Evolutionary conservation across 1,284 basidiomycete species (phyloP).

Genomic region (Schizophyllum commune): DNA sequence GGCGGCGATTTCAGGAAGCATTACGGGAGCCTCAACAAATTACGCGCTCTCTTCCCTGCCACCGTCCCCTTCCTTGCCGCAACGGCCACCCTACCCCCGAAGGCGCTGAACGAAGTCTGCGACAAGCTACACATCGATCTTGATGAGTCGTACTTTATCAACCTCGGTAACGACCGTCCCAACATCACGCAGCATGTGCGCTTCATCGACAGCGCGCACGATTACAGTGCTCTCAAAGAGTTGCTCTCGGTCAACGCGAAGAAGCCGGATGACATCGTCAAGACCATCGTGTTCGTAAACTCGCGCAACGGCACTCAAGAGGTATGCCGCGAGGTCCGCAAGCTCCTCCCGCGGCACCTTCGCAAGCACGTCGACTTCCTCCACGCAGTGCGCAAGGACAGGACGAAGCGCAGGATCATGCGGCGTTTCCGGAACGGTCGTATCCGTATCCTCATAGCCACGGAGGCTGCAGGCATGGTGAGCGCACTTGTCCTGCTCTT

Average conservation of each 20-base stretch:
- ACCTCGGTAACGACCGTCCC: constrained; percentile 10
- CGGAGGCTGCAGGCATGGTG: constrained; percentile 28
- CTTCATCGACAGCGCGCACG: constrained; percentile 5
- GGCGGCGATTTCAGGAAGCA: constrained; percentile 8
- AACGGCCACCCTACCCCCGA: constrained; percentile 3
- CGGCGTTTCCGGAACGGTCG: constrained; percentile 15
- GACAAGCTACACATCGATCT: not conserved
- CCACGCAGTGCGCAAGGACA: constrained; percentile 13
- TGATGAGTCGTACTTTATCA: constrained; percentile 21
- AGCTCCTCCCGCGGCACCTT: not conserved
- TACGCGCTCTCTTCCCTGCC: constrained; percentile 6
- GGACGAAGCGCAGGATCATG: constrained; percentile 17
- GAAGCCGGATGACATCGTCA: constrained; percentile 48
- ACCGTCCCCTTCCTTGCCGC: constrained; percentile 7
- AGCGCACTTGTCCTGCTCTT: constrained; percentile 1
- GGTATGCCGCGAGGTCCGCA: constrained; percentile 4
- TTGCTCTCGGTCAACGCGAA: not conserved
- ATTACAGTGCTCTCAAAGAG: constrained; percentile 5
- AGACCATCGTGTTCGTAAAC: constrained; percentile 17
- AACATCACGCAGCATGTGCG: constrained; percentile 12
- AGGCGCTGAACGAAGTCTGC: constrained; percentile 4
- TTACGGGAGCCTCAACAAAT: constrained; percentile 7
- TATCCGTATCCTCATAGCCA: constrained; percentile 20
- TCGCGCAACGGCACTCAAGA: constrained; percentile 6
- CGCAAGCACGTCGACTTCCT: constrained; percentile 10